phyloP scores from a whole-genome alignment of 2,329 filamentous ascomycete genomes.

The Alternaria consortialis region DNA sequence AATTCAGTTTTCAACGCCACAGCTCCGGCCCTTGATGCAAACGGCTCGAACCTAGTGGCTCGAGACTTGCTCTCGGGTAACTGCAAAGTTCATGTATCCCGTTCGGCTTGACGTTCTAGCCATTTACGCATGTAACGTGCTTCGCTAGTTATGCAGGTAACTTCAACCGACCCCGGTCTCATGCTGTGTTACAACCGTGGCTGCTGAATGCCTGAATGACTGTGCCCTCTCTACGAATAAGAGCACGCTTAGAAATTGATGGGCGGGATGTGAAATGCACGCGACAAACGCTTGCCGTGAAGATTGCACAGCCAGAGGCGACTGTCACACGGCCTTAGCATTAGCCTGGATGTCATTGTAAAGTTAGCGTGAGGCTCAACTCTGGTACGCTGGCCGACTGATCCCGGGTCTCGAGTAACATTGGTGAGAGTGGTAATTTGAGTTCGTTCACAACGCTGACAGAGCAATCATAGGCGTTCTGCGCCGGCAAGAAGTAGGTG shows the following conservation, averaged over 20 bases:
- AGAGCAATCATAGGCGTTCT: neutral
- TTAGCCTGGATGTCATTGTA: neutral
- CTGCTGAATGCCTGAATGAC: neutral
- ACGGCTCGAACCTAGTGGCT: neutral
- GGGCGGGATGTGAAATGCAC: neutral
- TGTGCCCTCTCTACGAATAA: neutral
- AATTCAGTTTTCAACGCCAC: slow-evolving; percentile 16
- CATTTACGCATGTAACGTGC: neutral
- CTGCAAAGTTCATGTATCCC: slow-evolving; percentile 5
- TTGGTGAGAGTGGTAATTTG: neutral
- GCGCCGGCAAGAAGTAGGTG: neutral
- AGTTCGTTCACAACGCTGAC: slow-evolving; percentile 1
- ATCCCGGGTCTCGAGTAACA: neutral
- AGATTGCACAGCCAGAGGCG: slow-evolving; percentile 2
- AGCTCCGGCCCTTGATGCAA: slow-evolving; percentile 3
- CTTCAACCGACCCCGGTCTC: neutral
- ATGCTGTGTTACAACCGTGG: slow-evolving; percentile 5
- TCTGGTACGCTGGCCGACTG: slow-evolving; percentile 5
- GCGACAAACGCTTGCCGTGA: neutral
- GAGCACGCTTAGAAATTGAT: neutral
- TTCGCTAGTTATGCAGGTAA: slow-evolving; percentile 1
- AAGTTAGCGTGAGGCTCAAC: neutral
- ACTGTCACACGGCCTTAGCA: neutral
- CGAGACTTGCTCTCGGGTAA: neutral
- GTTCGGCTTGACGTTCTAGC: neutral